These are phyloP conservation scores for Xylariaceae sp. DNA, from an alignment of 2,329 filamentous ascomycete genomes.

Conservation along the genomic window DNA sequence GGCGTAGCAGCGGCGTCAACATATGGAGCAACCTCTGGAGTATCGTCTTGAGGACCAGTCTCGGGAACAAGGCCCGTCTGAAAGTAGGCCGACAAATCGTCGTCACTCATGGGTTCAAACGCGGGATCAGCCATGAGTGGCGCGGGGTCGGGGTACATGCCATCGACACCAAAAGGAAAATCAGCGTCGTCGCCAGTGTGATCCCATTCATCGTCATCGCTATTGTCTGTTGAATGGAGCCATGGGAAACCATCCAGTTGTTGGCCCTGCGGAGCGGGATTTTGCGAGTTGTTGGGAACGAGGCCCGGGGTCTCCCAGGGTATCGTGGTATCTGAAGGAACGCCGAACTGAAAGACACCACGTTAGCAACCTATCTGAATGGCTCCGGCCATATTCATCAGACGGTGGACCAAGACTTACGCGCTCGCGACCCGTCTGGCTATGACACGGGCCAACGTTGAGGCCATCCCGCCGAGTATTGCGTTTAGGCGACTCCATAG, in stretches of 20 bases:
- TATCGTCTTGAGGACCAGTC: too few relatives aligned
- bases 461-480: slow-evolving; percentile 6
- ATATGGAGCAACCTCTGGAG: too few relatives aligned
- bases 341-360: slow-evolving; percentile 18
- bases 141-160: too few relatives aligned
- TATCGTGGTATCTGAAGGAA: slow-evolving; percentile 15
- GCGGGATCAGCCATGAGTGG: too few relatives aligned
- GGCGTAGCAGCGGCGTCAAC: too few relatives aligned
- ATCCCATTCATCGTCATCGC: background rate
- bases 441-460: slow-evolving; percentile 21
- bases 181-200: background rate
- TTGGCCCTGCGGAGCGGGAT: too few relatives aligned
- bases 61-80: too few relatives aligned
- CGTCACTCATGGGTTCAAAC: too few relatives aligned
- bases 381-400: background rate
- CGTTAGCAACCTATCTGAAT: background rate
- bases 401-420: slow-evolving; percentile 15
- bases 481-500: too few relatives aligned
- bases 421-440: slow-evolving; percentile 25
- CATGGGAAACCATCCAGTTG: too few relatives aligned
- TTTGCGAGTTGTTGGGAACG: background rate
- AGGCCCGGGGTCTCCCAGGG: slow-evolving; percentile 16
- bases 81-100: too few relatives aligned
- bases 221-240: background rate
- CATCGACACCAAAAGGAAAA: background rate